Evolutionary conservation across 2,329 filamentous ascomycete species (phyloP).

Genomic region (Fusarium buharicum): DNA sequence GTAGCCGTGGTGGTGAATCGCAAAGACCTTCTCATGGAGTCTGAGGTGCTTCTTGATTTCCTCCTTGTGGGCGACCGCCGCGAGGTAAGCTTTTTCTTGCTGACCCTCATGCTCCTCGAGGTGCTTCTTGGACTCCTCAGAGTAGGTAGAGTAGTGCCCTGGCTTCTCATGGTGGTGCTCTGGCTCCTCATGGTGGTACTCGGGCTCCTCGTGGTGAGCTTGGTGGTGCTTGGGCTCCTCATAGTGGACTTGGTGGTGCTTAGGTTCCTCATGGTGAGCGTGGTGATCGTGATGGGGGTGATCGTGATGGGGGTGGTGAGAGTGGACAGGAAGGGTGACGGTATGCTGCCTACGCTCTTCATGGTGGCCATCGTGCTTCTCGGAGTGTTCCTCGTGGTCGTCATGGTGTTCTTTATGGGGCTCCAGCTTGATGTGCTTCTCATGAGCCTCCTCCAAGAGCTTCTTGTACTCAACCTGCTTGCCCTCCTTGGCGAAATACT

Average conservation of each 20-base stretch:
- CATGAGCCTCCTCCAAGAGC: background rate
- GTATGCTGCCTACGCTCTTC: no score
- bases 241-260: background rate
- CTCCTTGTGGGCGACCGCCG: background rate
- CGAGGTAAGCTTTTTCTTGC: no score
- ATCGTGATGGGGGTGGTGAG: no score
- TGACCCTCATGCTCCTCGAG: background rate
- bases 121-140: background rate
- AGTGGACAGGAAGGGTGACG: no score
- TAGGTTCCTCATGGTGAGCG: background rate
- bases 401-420: background rate
- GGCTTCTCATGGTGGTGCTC: background rate
- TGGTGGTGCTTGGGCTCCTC: background rate
- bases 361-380: constrained; percentile 1
- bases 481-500: constrained; percentile 14
- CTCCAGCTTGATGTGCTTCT: background rate
- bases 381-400: background rate
- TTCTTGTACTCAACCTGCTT: background rate
- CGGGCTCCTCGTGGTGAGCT: background rate
- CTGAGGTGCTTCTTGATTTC: constrained; percentile 1
- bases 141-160: no score
- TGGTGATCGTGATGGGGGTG: background rate
- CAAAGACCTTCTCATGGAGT: constrained; percentile 2
- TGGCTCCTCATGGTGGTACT: background rate
- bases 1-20: background rate